Evolutionary conservation across 169 alveolate species (phyloP).

Genomic region (Amoebophrya sp.): DNA sequence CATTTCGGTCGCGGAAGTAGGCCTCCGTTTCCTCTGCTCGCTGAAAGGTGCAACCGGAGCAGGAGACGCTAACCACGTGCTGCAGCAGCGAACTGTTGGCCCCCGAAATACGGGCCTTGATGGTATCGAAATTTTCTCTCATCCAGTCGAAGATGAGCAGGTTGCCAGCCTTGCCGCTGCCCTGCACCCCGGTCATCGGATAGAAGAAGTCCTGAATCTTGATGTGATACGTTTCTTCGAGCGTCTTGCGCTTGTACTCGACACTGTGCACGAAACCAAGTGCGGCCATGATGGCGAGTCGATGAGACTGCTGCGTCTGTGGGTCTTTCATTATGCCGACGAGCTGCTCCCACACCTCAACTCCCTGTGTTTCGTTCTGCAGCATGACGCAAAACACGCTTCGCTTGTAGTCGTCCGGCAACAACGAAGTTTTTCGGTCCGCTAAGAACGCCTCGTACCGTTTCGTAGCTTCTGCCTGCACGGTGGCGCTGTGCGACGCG

Average conservation of each 20-base stretch:
- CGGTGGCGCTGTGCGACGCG: neutral
- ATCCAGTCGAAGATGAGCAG: constrained; percentile 1
- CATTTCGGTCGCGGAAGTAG: neutral
- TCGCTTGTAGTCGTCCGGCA: constrained; percentile 20
- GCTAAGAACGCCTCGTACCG: neutral
- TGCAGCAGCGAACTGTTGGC: constrained; percentile 17
- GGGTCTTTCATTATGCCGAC: neutral
- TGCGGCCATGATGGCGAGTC: neutral
- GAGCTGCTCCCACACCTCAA: neutral
- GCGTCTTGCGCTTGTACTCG: neutral
- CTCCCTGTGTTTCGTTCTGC: neutral
- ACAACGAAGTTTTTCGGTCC: neutral
- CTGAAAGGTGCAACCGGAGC: neutral
- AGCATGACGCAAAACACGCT: neutral
- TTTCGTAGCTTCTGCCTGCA: neutral
- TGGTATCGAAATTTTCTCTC: neutral
- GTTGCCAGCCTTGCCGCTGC: neutral
- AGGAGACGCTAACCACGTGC: neutral
- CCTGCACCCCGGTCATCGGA: neutral
- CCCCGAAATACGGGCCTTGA: neutral
- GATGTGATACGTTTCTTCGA: neutral
- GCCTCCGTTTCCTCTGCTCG: constrained; percentile 16
- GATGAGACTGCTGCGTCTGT: neutral
- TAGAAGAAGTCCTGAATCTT: constrained; percentile 19
- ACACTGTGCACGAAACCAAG: neutral